Conservation (phyloP, 1,139 yeast species). For the Kodamaea sp. region DNA sequence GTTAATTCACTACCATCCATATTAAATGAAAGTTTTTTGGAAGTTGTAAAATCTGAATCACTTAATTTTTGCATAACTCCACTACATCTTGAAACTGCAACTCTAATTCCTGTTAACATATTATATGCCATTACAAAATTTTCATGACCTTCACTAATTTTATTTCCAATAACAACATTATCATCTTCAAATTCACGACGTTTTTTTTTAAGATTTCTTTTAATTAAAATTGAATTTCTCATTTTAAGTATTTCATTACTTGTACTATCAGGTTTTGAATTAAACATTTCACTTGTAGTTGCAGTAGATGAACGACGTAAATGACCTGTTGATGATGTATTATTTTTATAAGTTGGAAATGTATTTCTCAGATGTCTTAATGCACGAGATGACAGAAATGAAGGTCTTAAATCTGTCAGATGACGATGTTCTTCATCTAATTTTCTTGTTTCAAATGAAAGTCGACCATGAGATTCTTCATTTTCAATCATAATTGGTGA, state of each 20-base stretch:
- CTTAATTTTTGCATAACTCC: slow-evolving; percentile 74
- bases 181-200: slow-evolving; percentile 54
- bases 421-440: slow-evolving; percentile 1
- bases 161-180: slow-evolving; percentile 69
- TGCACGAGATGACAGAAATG: slow-evolving; percentile 11
- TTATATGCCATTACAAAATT: slow-evolving; percentile 94
- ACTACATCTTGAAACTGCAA: slow-evolving; percentile 88
- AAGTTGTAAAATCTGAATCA: slow-evolving; percentile 64
- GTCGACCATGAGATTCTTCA: background rate
- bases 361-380: slow-evolving; percentile 18
- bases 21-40: slow-evolving; percentile 81
- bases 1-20: slow-evolving; percentile 85
- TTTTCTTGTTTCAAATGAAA: slow-evolving; percentile 4
- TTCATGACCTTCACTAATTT: slow-evolving; percentile 87
- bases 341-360: slow-evolving; percentile 16
- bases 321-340: slow-evolving; percentile 9
- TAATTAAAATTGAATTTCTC: slow-evolving; percentile 41
- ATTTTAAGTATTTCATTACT: slow-evolving; percentile 40
- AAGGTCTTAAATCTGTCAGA: slow-evolving; percentile 8
- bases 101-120: slow-evolving; percentile 95
- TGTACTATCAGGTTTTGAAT: slow-evolving; percentile 21
- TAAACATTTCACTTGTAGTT: slow-evolving; percentile 11
- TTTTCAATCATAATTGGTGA: slow-evolving; percentile 15
- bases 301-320: slow-evolving; percentile 6
- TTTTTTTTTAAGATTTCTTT: slow-evolving; percentile 39